These are phyloP conservation scores for Pichia sp. DNA, from an alignment of 1,139 yeast species.

Conservation along the genomic window DNA sequence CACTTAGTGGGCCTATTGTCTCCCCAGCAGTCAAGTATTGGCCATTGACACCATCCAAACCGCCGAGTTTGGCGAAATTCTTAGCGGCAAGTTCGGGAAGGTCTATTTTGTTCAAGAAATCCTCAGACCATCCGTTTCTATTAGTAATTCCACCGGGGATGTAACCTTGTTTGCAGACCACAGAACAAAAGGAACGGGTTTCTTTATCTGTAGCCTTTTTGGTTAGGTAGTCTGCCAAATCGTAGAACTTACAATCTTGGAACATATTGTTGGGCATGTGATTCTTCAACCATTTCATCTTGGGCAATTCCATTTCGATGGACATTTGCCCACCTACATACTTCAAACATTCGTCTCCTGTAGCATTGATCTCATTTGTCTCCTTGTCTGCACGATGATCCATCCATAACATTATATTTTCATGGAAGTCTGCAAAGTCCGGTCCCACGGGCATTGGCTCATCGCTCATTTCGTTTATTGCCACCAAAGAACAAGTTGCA, in stretches of 20 bases:
- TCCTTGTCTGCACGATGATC: constrained; percentile 95
- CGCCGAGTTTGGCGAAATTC: constrained; percentile 76
- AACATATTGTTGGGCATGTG: constrained; percentile 62
- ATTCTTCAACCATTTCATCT: constrained; percentile 92
- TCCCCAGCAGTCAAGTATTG: constrained; percentile 83
- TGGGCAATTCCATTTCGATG: constrained; percentile 96
- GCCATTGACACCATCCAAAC: constrained; percentile 68
- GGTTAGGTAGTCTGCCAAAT: constrained; percentile 84
- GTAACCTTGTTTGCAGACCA: constrained; percentile 93
- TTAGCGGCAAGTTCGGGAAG: constrained; percentile 72
- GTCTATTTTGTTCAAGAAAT: constrained; percentile 61
- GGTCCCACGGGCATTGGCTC: constrained; percentile 89
- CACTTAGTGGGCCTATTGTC: constrained; percentile 63
- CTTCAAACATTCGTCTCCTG: constrained; percentile 70
- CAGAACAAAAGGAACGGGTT: constrained; percentile 81
- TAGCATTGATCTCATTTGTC: constrained; percentile 71
- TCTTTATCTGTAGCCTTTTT: constrained; percentile 85
- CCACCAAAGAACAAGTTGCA: constrained; percentile 94
- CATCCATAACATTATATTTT: constrained; percentile 94
- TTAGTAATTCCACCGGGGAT: constrained; percentile 91
- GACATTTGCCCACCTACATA: constrained; percentile 98
- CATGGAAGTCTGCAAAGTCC: constrained; percentile 61
- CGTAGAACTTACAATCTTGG: constrained; percentile 73
- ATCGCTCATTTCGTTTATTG: constrained; percentile 56
- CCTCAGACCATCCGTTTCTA: constrained; percentile 81